Evolutionary conservation across 352 stramenopile species (phyloP), one percentile per base, ranked within the genome.

Genomic region (Pythium periplocum): DNA sequence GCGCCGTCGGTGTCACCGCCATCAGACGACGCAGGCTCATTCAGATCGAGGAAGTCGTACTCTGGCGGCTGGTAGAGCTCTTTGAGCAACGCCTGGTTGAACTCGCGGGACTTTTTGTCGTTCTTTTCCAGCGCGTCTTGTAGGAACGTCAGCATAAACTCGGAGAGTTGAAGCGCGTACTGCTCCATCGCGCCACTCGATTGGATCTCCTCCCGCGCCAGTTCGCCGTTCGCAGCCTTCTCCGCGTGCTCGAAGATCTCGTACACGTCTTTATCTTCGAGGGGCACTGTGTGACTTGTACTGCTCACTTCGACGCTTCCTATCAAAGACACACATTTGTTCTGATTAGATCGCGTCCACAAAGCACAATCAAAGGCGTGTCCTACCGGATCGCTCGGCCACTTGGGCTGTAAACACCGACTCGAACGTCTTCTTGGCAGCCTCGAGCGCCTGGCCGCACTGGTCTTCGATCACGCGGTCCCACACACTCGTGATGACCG

Each of bases 401-500:
- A 73, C 52, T 0, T 47, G 37, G 17, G 17, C 45, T 10, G 82
- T 60, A 36, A 90, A 75, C 3, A 37, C 36, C 5, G 49, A 41
- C 8, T 57, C 59, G 43, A 90, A 90, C 31, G 56, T 45, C 6
- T 69, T 48, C 46, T 87, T 88, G 3, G 76, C 81, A 3, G 45
- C 55, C 4, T 90, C 78, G 6, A 89, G 58, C 2, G 79, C 81
- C 48, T 86, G 62, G 7, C 80, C 70, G 33, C 71, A 91, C 49
- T 90, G 79, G 10, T 63, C 71, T 55, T 92, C 71, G 3, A 91
- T 52, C 6, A 96, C 84, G 48, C 81, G 82, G 11, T 91, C 80
- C 81, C 86, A 96, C 2, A 85, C 83, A 6, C 68, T 90, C 2
- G 80, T 69, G 39, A 96, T 96, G 11, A 90, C 82, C 0, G 86